phyloP scores from a whole-genome alignment of 1,139 yeast genomes.

The Saccharomyces pastorianus region DNA sequence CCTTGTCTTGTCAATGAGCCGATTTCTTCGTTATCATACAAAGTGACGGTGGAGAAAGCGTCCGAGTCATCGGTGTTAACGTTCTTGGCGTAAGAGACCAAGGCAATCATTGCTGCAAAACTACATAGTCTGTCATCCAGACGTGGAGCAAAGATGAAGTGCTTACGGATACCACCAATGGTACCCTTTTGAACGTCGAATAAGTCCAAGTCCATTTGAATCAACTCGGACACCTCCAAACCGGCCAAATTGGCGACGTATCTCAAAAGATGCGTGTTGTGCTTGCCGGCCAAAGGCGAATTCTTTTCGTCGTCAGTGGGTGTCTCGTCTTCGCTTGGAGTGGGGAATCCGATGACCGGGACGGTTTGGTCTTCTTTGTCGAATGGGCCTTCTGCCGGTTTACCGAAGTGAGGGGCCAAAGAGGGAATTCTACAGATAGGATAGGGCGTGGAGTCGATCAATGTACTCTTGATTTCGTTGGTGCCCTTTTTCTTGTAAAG shows the following conservation, averaged over 20 bases:
- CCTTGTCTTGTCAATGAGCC: conserved; percentile 55
- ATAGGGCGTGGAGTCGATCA: conserved; percentile 51
- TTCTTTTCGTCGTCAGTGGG: conserved; percentile 45
- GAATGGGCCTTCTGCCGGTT: conserved; percentile 43
- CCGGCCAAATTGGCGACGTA: conserved; percentile 46
- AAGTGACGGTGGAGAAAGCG: conserved; percentile 44
- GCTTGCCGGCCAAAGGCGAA: conserved; percentile 56
- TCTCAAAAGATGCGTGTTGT: conserved; percentile 46
- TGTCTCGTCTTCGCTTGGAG: conserved; percentile 21
- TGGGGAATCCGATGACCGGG: conserved; percentile 48
- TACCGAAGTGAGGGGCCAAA: conserved; percentile 60
- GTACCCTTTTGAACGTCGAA: conserved; percentile 56
- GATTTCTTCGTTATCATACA: conserved; percentile 57
- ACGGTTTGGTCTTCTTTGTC: conserved; percentile 56
- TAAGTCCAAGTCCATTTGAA: conserved; percentile 54
- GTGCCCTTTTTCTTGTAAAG: conserved; percentile 35
- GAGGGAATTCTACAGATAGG: conserved; percentile 62
- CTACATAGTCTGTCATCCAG: conserved; percentile 62
- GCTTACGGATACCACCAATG: conserved; percentile 52
- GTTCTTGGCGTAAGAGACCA: conserved; percentile 37
- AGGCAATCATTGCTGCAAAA: conserved; percentile 47
- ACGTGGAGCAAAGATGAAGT: conserved; percentile 57
- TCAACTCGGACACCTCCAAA: conserved; percentile 43
- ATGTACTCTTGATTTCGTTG: conserved; percentile 35
- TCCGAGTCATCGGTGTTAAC: conserved; percentile 24